Percentiles rank a stretch among this genome's conserved stretches.
These are phyloP conservation scores for Caulochytrium protostelioides DNA, from an alignment of 371 early-diverging fungal species.

Conservation along the genomic window DNA sequence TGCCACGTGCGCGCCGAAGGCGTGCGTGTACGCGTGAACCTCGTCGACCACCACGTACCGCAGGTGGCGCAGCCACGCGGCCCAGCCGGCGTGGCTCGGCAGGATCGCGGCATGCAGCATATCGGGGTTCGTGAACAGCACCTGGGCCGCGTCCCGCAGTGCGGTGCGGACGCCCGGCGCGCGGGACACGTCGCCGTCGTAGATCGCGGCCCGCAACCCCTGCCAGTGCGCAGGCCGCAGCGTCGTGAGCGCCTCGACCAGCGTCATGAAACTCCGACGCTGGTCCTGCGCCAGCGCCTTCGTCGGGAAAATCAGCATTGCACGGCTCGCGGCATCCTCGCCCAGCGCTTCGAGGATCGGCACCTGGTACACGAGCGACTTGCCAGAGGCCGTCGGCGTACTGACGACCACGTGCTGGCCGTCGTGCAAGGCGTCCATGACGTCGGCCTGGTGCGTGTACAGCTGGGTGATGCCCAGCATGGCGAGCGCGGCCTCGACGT, in stretches of 20 bases:
- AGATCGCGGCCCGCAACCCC: slow-evolving; percentile 18
- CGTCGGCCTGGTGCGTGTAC: slow-evolving; percentile 46
- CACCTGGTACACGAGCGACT: slow-evolving; percentile 52
- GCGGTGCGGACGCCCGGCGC: slow-evolving; percentile 11
- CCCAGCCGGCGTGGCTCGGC: slow-evolving; percentile 37
- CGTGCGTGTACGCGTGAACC: slow-evolving; percentile 36
- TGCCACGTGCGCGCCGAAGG: slow-evolving; percentile 42
- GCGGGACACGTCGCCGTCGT: slow-evolving; percentile 20
- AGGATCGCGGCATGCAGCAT: slow-evolving; percentile 50
- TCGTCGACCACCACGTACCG: slow-evolving; percentile 47
- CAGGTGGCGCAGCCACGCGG: slow-evolving; percentile 22
- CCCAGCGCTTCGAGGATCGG: slow-evolving; percentile 35
- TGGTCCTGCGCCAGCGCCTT: slow-evolving; percentile 63
- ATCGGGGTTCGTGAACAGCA: slow-evolving; percentile 64
- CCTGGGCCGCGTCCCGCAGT: slow-evolving; percentile 25
- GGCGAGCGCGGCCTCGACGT: slow-evolving; percentile 2
- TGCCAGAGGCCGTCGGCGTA: slow-evolving; percentile 55
- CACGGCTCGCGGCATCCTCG: slow-evolving; percentile 11
- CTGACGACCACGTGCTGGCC: slow-evolving; percentile 36
- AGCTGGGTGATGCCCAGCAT: slow-evolving; percentile 16
- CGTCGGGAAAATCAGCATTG: slow-evolving; percentile 37
- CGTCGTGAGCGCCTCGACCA: slow-evolving; percentile 7
- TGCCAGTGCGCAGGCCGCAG: slow-evolving; percentile 17
- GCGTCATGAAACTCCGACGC: slow-evolving; percentile 18
- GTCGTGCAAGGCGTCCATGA: slow-evolving; percentile 22